Base-by-base conservation (phyloP, 1,284 basidiomycete genomes). In the Salmacisia buchloeana region DNA sequence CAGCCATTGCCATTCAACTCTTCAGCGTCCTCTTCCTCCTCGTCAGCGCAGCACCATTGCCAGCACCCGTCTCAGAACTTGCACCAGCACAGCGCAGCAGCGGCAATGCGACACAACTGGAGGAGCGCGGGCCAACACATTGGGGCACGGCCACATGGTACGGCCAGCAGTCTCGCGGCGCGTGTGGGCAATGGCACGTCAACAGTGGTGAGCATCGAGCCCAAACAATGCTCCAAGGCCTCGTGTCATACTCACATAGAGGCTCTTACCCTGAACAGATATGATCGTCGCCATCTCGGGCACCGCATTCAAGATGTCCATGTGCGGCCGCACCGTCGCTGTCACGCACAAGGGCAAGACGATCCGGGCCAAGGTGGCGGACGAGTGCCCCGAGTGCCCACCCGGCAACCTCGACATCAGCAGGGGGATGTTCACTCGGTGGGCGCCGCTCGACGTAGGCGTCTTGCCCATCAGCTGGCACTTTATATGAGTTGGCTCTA, bases 301-400 rank as follows among this genome's bases (percentile, higher is more conserved):
- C 7, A 64, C 61, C 7, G 66, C 68, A 62, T 68, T 65, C 65
- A 62, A 66, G 58, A 9, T 31, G 41, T 39, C 18, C 23, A 46
- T 68, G 6, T 73, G 71, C 59, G 69, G 69, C 0, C 43, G 66
- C 66, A 61, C 39, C 34, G 29, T 71, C 21, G 62, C 60, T 52
- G 63, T 72, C 59, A 64, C 67, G 41, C 39, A 29, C 33, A 63
- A 64, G 60, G 72, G 67, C 39, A 72, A 73, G 59, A 70, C 67
- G 6, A 67, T 70, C 63, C 38, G 62, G 27, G 70, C 68, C 21
- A 62, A 34, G 13, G 49, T 70, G 35, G 63, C 64, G 35, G 71
- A 73, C 66, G 64, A 64, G 1, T 75, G 73, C 66, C 73, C 73
- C 35, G 67, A 68, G 15, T 75, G 73, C 67, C 21, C 35, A n/a